phyloP scores from a whole-genome alignment of 495 filamentous ascomycete species.

The Podospora anserina region DNA sequence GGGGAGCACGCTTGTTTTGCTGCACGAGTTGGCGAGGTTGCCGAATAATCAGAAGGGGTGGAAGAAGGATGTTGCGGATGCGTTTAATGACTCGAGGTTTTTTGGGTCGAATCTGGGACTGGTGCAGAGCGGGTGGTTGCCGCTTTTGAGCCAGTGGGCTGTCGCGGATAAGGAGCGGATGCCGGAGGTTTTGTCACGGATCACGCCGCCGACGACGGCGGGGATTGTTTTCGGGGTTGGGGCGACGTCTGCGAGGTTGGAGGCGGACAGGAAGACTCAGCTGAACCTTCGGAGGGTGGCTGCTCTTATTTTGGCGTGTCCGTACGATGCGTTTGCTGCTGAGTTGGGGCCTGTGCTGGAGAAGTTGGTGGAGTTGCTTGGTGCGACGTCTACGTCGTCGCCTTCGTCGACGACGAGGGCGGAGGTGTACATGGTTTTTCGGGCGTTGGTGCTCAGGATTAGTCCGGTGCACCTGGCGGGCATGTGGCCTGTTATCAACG shows the following conservation, averaged over 20 bases:
- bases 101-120: slow-evolving; percentile 65
- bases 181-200: slow-evolving; percentile 69
- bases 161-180: slow-evolving; percentile 85
- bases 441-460: slow-evolving; percentile 72
- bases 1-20: slow-evolving; percentile 62
- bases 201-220: slow-evolving; percentile 85
- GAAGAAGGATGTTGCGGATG: slow-evolving; percentile 89
- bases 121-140: slow-evolving; percentile 73
- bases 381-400: slow-evolving; percentile 82
- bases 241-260: slow-evolving; percentile 85
- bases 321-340: slow-evolving; percentile 71
- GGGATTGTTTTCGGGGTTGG: slow-evolving; percentile 98
- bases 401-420: slow-evolving; percentile 85
- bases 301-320: slow-evolving; percentile 68
- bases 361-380: slow-evolving; percentile 80
- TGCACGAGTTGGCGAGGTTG: slow-evolving; percentile 73
- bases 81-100: slow-evolving; percentile 85
- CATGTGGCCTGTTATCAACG: slow-evolving; percentile 86
- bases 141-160: slow-evolving; percentile 76
- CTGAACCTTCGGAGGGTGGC: slow-evolving; percentile 83
- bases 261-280: slow-evolving; percentile 91
- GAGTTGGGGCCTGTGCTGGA: slow-evolving; percentile 71
- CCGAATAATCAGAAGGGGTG: slow-evolving; percentile 80
- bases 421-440: slow-evolving; percentile 85
- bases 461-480: slow-evolving; percentile 73